Conservation (phyloP, 2,329 filamentous ascomycete genomes). For the Hypoxylon sp. region DNA sequence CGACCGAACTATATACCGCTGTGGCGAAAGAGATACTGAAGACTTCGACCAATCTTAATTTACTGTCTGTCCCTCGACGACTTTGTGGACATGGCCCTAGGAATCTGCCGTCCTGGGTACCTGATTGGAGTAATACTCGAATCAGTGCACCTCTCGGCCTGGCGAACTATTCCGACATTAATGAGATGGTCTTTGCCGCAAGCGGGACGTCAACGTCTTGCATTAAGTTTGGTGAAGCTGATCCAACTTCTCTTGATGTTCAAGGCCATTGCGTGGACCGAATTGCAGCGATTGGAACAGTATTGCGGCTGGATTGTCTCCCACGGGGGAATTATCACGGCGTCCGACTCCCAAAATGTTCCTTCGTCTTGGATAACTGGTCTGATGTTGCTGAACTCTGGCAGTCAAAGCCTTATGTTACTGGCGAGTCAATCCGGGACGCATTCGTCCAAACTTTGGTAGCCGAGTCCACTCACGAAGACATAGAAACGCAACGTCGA, state of each 20-base stretch:
- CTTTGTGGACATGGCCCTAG: conserved; percentile 1
- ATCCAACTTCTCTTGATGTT: conserved; percentile 17
- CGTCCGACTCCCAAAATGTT: conserved; percentile 29
- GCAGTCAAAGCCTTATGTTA: conserved; percentile 13
- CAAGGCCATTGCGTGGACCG: conserved; percentile 28
- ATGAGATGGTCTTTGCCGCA: conserved; percentile 28
- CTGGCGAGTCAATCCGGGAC: conserved; percentile 30
- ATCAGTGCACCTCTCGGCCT: conserved; percentile 36
- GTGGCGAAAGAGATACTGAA: conserved; percentile 31
- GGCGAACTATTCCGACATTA: conserved; percentile 34
- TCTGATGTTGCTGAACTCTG: conserved; percentile 9
- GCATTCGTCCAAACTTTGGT: conserved; percentile 32
- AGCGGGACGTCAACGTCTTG: conserved; percentile 18
- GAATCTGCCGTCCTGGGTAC: conserved; percentile 40
- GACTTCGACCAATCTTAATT: conserved; percentile 27
- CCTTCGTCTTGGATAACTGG: conserved; percentile 32
- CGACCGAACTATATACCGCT: conserved; percentile 31
- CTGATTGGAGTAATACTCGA: conserved; percentile 36
- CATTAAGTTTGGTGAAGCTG: conserved; percentile 10
- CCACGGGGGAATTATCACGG: conserved; percentile 24
- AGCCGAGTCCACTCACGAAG: conserved; percentile 21
- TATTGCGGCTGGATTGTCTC: conserved; percentile 25
- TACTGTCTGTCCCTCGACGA: conserved; percentile 36
- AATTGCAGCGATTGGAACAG: conserved; percentile 25
- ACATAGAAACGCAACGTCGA: conserved; percentile 13